Evolutionary conservation across 164 flowering plant genomes (phyloP).

Genomic region (Protea cynaroides): DNA sequence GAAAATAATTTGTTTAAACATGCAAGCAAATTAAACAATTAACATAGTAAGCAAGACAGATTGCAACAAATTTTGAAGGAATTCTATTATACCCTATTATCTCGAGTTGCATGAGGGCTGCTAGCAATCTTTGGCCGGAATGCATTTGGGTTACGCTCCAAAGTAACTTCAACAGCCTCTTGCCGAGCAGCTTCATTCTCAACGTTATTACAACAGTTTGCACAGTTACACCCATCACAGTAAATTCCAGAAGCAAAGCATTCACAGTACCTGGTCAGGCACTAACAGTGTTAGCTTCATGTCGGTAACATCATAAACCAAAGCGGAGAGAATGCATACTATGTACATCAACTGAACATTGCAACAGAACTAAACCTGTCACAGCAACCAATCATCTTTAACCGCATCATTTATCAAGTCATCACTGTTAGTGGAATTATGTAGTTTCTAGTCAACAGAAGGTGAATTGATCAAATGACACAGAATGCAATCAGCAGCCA

Average conservation of each 20-base stretch:
- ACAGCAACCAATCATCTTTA: not conserved
- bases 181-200: slow-evolving; percentile 81
- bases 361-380: not conserved
- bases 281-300: not conserved
- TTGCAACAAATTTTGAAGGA: not conserved
- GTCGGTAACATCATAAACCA: slow-evolving; percentile 2
- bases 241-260: slow-evolving; percentile 95
- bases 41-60: not conserved
- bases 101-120: slow-evolving; percentile 74
- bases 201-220: slow-evolving; percentile 75
- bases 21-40: too few species aligned
- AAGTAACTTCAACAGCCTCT: slow-evolving; percentile 83
- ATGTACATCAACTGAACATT: not conserved
- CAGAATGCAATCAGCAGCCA: not conserved
- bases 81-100: slow-evolving; percentile 46
- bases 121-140: slow-evolving; percentile 94
- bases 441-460: not conserved
- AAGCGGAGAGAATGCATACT: not conserved
- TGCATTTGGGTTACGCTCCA: slow-evolving; percentile 95
- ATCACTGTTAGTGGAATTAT: not conserved
- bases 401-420: not conserved
- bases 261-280: slow-evolving; percentile 79
- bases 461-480: not conserved
- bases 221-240: slow-evolving; percentile 97
- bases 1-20: not conserved